phyloP scores from a whole-genome alignment of 2,329 filamentous ascomycete genomes.

The Pseudogymnoascus sp. region DNA sequence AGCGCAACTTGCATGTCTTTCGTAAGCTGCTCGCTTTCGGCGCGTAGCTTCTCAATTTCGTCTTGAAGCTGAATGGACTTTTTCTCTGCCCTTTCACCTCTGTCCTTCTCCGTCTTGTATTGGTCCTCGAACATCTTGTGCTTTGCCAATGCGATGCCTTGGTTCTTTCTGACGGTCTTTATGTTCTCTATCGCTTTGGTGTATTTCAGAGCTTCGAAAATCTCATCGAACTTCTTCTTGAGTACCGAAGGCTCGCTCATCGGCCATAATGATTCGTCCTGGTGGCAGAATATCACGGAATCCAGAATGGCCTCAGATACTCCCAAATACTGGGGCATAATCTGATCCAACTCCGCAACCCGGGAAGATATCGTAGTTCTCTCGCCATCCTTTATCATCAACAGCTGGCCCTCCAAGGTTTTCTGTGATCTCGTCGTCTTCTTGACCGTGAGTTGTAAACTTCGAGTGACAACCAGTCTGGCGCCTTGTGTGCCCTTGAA shows the following conservation, averaged over 20 bases:
- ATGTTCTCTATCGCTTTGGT: constrained; percentile 96
- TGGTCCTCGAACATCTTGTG: constrained; percentile 68
- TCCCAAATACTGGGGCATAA: constrained; percentile 79
- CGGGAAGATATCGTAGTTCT: constrained; percentile 70
- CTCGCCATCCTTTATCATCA: constrained; percentile 73
- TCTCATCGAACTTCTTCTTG: constrained; percentile 95
- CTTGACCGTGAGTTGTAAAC: constrained; percentile 77
- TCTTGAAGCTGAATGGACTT: constrained; percentile 54
- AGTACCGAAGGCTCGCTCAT: constrained; percentile 78
- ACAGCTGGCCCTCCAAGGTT: constrained; percentile 72
- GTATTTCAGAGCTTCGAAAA: constrained; percentile 95
- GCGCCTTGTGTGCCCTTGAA: constrained; percentile 74
- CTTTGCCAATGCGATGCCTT: constrained; percentile 65
- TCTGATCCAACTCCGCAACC: constrained; percentile 70
- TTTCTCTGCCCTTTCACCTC: constrained; percentile 64
- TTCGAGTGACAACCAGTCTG: constrained; percentile 76
- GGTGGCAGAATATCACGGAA: constrained; percentile 95
- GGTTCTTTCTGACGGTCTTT: constrained; percentile 74
- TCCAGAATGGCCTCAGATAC: constrained; percentile 87
- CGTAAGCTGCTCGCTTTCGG: constrained; percentile 50
- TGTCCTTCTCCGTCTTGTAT: constrained; percentile 77
- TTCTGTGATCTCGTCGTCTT: constrained; percentile 70
- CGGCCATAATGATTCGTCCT: constrained; percentile 96
- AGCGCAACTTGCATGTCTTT: constrained; percentile 54
- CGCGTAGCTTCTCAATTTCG: constrained; percentile 55